Percentiles rank a stretch among this genome's conserved stretches.
Conservation (phyloP, 306 rosid genomes). For the Hylodesmum podocarpum region DNA sequence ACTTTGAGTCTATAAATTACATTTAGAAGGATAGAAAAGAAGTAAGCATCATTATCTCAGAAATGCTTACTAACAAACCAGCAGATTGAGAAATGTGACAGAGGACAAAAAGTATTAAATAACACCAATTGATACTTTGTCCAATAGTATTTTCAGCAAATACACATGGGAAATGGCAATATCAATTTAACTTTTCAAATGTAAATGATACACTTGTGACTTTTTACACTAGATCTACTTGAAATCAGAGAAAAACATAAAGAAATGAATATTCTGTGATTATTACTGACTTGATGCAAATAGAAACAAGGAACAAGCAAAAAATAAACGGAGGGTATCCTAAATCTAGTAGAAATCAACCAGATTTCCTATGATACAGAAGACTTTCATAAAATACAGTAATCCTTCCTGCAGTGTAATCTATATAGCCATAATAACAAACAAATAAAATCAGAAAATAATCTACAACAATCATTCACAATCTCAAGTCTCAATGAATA, state of each 20-base stretch:
- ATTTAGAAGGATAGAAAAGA: not conserved
- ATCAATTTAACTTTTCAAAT: constrained; percentile 9
- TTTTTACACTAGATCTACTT: not conserved
- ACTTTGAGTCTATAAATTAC: not conserved
- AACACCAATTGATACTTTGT: not conserved
- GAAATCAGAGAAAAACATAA: not conserved
- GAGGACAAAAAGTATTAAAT: not conserved
- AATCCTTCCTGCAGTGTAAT: not conserved
- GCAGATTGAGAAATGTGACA: constrained; percentile 3
- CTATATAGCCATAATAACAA: not conserved
- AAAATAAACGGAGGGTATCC: not conserved
- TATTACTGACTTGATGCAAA: not conserved
- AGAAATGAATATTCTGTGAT: not conserved
- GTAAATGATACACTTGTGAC: not conserved
- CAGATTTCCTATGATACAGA: not conserved
- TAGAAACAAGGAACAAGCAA: not conserved
- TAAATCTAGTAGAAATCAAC: not conserved
- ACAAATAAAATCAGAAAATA: not conserved
- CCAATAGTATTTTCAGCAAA: not conserved
- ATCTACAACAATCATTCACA: not conserved
- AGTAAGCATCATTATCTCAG: not conserved
- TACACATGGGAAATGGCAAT: not conserved
- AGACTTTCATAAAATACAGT: not conserved
- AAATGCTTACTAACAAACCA: not conserved
- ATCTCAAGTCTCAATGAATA: not conserved